These are phyloP conservation scores for Rutidosis leptorrhynchoides DNA, from an alignment of 129 eudicot species.

Conservation along the genomic window DNA sequence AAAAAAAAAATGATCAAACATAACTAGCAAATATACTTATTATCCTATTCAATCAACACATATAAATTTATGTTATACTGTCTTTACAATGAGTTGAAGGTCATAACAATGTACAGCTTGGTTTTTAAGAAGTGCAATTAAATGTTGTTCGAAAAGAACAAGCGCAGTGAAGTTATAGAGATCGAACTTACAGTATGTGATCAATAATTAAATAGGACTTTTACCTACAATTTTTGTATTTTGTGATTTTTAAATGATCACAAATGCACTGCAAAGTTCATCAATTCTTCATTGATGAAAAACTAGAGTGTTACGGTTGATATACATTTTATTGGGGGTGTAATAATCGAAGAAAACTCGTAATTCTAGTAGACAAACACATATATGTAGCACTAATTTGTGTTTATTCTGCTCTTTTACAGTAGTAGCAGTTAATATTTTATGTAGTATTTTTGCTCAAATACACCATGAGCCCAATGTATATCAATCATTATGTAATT, in stretches of 20 bases:
- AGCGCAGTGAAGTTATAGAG: conserved; percentile 8
- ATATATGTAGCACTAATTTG: conserved; percentile 37
- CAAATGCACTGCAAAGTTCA: conserved; percentile 11
- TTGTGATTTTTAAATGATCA: neutral
- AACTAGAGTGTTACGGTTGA: conserved; percentile 22
- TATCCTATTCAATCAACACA: neutral
- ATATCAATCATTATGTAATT: conserved; percentile 27
- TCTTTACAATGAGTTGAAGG: neutral
- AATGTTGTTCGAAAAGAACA: neutral
- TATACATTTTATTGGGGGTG: conserved; percentile 20
- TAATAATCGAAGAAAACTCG: conserved; percentile 31
- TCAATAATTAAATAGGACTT: neutral
- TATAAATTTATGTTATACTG: neutral
- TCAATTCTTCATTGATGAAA: conserved; percentile 7
- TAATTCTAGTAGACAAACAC: conserved; percentile 34
- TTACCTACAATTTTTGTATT: neutral
- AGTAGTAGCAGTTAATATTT: conserved; percentile 1
- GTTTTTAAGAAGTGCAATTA: neutral
- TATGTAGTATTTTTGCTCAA: conserved; percentile 2
- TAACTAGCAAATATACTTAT: neutral
- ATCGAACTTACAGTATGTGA: conserved; percentile 8
- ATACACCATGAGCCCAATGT: conserved; percentile 10
- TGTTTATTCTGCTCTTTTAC: conserved; percentile 24
- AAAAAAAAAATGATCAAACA: neutral
- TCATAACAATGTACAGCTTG: neutral